These are phyloP conservation scores for Corchorus olitorius DNA, from an alignment of 345 rosid genomes.

Conservation along the genomic window DNA sequence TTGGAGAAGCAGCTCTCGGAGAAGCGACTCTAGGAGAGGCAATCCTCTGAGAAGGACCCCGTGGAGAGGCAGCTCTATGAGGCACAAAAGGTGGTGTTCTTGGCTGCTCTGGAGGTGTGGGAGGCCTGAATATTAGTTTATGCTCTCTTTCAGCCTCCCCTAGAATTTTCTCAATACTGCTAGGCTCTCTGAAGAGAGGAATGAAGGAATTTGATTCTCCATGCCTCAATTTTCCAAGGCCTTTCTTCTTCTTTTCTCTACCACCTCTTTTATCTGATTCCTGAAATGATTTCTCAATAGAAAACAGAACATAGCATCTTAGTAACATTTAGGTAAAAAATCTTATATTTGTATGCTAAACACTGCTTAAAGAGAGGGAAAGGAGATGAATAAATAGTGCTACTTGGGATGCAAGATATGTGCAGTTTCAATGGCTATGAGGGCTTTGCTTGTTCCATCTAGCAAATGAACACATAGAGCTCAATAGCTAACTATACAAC, in stretches of 20 bases:
- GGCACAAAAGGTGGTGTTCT: slow-evolving; percentile 49
- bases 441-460: background rate
- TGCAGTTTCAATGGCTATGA: background rate
- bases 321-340: background rate
- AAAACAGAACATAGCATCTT: slow-evolving; percentile 5
- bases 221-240: slow-evolving; percentile 50
- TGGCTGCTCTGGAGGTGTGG: slow-evolving; percentile 56
- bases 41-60: slow-evolving; percentile 48
- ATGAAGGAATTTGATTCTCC: slow-evolving; percentile 82
- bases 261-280: slow-evolving; percentile 53
- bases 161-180: slow-evolving; percentile 90
- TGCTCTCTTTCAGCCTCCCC: slow-evolving; percentile 94
- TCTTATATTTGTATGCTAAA: background rate
- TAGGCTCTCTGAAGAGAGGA: slow-evolving; percentile 80
- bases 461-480: background rate
- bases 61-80: slow-evolving; percentile 57
- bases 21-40: slow-evolving; percentile 53
- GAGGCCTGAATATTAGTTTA: slow-evolving; percentile 70
- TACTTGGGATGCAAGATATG: background rate
- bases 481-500: background rate
- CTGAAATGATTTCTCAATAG: slow-evolving; percentile 36
- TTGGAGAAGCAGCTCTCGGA: slow-evolving; percentile 59
- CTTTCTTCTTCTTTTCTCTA: slow-evolving; percentile 75
- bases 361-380: background rate
- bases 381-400: background rate